These are phyloP conservation scores for Parmelia sp. DNA, from an alignment of 495 filamentous ascomycete genomes.

Conservation along the genomic window DNA sequence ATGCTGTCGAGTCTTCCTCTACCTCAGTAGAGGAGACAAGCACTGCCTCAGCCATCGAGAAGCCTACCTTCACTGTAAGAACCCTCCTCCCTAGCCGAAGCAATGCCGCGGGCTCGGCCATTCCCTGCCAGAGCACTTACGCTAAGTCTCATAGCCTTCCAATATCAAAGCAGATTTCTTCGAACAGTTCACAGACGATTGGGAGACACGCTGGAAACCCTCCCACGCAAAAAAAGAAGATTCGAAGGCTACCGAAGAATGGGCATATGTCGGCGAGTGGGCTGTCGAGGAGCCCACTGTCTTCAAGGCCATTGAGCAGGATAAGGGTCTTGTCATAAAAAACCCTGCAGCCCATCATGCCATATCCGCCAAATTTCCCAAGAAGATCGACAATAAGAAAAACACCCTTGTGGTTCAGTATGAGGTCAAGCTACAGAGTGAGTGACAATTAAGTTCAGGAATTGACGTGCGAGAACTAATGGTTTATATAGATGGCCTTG, in stretches of 20 bases:
- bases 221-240: constrained; percentile 96
- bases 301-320: constrained; percentile 89
- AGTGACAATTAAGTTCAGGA: constrained; percentile 29
- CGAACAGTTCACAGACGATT: constrained; percentile 96
- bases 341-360: constrained; percentile 95
- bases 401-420: constrained; percentile 98
- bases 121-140: background rate
- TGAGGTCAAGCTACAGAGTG: constrained; percentile 98
- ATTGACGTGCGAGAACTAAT: constrained; percentile 21
- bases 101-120: background rate
- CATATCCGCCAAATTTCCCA: constrained; percentile 97
- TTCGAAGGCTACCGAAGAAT: constrained; percentile 81
- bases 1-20: constrained; percentile 32
- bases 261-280: constrained; percentile 97
- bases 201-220: constrained; percentile 85
- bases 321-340: constrained; percentile 96
- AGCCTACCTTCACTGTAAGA: constrained; percentile 87
- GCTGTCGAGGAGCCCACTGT: constrained; percentile 89
- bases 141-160: constrained; percentile 30
- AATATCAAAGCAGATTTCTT: constrained; percentile 88
- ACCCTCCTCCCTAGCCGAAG: background rate
- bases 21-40: constrained; percentile 37
- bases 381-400: constrained; percentile 93
- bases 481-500: constrained; percentile 65
- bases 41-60: constrained; percentile 53